Conservation (phyloP, 2,329 filamentous ascomycete species). For the Ceratocystis colombiana region DNA sequence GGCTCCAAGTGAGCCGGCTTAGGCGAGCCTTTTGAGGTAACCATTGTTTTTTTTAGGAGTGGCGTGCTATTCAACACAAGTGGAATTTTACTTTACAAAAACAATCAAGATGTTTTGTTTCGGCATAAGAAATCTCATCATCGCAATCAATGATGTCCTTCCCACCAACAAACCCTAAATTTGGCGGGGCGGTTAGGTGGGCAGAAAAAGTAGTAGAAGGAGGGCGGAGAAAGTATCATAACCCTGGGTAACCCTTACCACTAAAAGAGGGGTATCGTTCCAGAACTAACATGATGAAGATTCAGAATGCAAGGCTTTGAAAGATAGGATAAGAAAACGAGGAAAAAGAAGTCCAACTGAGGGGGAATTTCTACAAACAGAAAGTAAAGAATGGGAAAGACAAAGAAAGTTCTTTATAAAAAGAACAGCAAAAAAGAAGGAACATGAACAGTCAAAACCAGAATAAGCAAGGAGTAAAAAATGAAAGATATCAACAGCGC, state of each 20-base stretch:
- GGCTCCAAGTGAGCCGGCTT: constrained; percentile 62
- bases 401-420: constrained; percentile 14
- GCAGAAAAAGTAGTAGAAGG: neutral
- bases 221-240: neutral
- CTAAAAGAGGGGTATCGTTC: neutral
- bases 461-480: constrained; percentile 22
- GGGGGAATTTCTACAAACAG: constrained; percentile 10
- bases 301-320: neutral
- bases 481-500: constrained; percentile 14
- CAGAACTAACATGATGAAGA: too few relatives aligned
- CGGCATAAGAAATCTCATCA: neutral
- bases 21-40: constrained; percentile 24
- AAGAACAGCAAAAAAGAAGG: constrained; percentile 25
- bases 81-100: neutral
- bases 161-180: neutral
- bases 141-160: neutral
- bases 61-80: neutral
- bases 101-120: constrained; percentile 4
- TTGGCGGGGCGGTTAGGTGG: neutral
- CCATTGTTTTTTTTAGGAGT: constrained; percentile 11
- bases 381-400: neutral
- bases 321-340: neutral
- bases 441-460: constrained; percentile 19
- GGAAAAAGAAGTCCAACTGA: constrained; percentile 1
- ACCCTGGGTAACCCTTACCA: neutral